A percentile compares a stretch with the other conserved stretches of the same genome.
phyloP scores from a whole-genome alignment of 208 protist species.

The Crithidia sp. region DNA sequence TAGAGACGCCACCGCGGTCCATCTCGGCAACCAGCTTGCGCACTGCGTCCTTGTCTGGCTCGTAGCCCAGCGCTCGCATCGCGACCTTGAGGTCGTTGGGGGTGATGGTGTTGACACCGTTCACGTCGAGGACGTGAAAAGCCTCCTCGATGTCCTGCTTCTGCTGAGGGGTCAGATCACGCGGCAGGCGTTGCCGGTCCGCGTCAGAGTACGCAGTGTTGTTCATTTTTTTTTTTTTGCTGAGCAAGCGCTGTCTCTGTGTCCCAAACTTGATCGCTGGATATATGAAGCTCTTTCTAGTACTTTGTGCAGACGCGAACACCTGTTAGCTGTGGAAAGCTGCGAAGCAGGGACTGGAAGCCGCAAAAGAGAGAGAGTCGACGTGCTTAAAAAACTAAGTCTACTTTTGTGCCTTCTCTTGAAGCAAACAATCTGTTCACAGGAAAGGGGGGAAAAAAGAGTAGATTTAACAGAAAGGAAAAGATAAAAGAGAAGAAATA shows the following conservation, averaged over 20 bases:
- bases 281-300: no score
- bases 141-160: slow-evolving; percentile 94
- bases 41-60: slow-evolving; percentile 94
- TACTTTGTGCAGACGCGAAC: no score
- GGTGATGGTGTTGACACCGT: slow-evolving; percentile 93
- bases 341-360: no score
- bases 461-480: no score
- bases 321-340: background rate
- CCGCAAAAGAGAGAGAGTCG: no score
- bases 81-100: slow-evolving; percentile 95
- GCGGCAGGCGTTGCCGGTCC: slow-evolving; percentile 64
- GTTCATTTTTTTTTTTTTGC: slow-evolving; percentile 36
- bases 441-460: no score
- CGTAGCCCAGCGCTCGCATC: slow-evolving; percentile 94
- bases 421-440: no score
- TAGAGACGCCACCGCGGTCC: slow-evolving; percentile 91
- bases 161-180: slow-evolving; percentile 87
- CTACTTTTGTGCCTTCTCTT: no score
- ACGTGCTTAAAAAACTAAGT: no score
- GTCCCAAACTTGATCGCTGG: no score
- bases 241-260: background rate
- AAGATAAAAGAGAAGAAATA: no score
- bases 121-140: slow-evolving; percentile 96
- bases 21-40: slow-evolving; percentile 92
- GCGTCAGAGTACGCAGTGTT: slow-evolving; percentile 59